These are phyloP conservation scores for Microsporum audouinii DNA, from an alignment of 2,329 filamentous ascomycete genomes.

Conservation along the genomic window DNA sequence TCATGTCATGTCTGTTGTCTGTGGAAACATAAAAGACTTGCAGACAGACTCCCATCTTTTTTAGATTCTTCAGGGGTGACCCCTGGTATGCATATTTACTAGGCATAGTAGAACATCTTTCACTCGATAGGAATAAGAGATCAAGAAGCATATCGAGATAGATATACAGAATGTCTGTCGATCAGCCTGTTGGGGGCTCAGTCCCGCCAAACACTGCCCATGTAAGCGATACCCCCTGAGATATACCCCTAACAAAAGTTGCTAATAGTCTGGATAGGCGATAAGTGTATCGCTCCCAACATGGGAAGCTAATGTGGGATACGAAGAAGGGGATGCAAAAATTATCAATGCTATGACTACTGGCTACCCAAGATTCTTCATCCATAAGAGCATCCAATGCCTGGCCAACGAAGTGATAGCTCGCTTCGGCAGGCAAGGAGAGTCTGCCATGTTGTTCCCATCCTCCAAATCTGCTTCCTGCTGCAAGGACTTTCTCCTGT, in stretches of 20 bases:
- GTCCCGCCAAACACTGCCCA: slow-evolving; percentile 70
- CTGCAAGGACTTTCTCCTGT: slow-evolving; percentile 61
- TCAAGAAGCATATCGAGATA: neutral
- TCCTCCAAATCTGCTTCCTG: slow-evolving; percentile 56
- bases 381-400: slow-evolving; percentile 68
- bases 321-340: slow-evolving; percentile 85
- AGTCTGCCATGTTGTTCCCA: slow-evolving; percentile 69
- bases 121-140: neutral
- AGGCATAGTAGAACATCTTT: neutral
- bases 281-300: slow-evolving; percentile 93
- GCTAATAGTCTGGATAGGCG: slow-evolving; percentile 47
- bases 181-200: slow-evolving; percentile 48
- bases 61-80: neutral
- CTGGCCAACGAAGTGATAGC: slow-evolving; percentile 58
- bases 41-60: neutral
- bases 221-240: slow-evolving; percentile 40
- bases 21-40: neutral
- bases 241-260: neutral
- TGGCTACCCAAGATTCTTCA: slow-evolving; percentile 91
- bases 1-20: neutral
- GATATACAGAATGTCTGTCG: slow-evolving; percentile 25
- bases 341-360: slow-evolving; percentile 76
- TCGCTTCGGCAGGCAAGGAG: slow-evolving; percentile 47
- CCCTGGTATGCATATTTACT: neutral
- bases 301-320: slow-evolving; percentile 82